Conservation (phyloP, 148 eudicot species). For the Hydrangea macrophylla region DNA sequence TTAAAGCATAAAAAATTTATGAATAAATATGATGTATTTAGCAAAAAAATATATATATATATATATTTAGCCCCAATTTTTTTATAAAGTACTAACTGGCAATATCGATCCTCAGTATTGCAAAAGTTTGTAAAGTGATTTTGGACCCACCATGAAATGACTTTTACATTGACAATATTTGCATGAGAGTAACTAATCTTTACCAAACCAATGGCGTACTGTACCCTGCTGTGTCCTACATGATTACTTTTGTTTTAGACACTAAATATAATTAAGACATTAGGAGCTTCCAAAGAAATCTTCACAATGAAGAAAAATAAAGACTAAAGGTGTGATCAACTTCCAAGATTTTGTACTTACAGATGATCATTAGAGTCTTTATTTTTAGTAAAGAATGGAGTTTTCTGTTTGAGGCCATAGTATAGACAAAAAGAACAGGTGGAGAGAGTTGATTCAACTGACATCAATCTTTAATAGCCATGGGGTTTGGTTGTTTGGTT, state of each 20-base stretch:
- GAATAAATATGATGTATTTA: too few species aligned
- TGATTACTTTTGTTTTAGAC: neutral
- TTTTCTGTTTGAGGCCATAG: neutral
- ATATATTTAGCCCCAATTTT: too few species aligned
- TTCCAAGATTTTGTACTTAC: neutral
- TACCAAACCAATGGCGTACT: too few species aligned
- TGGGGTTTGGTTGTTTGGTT: too few species aligned
- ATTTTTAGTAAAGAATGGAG: neutral
- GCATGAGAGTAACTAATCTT: neutral
- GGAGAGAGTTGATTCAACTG: neutral
- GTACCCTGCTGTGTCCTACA: too few species aligned
- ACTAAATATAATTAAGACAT: neutral
- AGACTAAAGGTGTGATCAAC: neutral
- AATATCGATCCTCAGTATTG: conserved; percentile 2
- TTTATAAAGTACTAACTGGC: too few species aligned
- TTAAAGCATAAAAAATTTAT: too few species aligned
- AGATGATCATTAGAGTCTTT: neutral
- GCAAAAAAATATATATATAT: too few species aligned
- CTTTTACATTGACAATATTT: neutral
- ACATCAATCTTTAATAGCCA: too few species aligned
- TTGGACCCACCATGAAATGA: neutral
- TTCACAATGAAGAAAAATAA: too few species aligned
- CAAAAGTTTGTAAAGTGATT: neutral
- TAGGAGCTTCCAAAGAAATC: too few species aligned
- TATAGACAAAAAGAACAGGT: conserved; percentile 1